Evolutionary conservation across 768 basidiomycete species (phyloP).

Genomic region (Trametes cingulata): DNA sequence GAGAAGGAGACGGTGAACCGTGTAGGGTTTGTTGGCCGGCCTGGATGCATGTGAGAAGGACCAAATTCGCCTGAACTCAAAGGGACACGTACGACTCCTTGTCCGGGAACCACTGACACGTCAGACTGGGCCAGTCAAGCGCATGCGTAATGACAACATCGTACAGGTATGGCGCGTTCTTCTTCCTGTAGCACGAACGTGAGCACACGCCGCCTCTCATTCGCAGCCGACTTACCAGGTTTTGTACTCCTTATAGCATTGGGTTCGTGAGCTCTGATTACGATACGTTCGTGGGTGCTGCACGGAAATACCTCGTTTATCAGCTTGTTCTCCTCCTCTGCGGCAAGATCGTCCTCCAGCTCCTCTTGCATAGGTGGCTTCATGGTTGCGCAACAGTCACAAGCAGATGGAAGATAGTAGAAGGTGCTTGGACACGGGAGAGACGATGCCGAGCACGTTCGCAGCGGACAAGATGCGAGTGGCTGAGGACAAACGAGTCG

Average conservation of each 20-base stretch:
- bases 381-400: slow-evolving; percentile 32
- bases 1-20: slow-evolving; percentile 89
- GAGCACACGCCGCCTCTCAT: not conserved
- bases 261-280: not conserved
- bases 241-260: slow-evolving; percentile 71
- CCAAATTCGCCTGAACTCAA: not conserved
- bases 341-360: slow-evolving; percentile 75
- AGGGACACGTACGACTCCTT: slow-evolving; percentile 72
- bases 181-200: slow-evolving; percentile 62
- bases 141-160: slow-evolving; percentile 98
- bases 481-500: slow-evolving; percentile 12
- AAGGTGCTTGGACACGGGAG: not conserved
- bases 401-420: not conserved
- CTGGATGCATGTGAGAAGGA: slow-evolving; percentile 40
- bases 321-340: slow-evolving; percentile 85
- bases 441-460: not conserved
- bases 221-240: slow-evolving; percentile 55
- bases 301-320: slow-evolving; percentile 71
- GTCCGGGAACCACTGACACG: slow-evolving; percentile 99
- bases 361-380: slow-evolving; percentile 59
- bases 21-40: slow-evolving; percentile 90
- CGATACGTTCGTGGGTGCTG: not conserved
- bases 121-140: slow-evolving; percentile 96
- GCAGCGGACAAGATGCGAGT: slow-evolving; percentile 5
- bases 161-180: slow-evolving; percentile 97